These are phyloP conservation scores for Nitzschia putrida DNA, from an alignment of 108 stramenopile species.

Conservation along the genomic window DNA sequence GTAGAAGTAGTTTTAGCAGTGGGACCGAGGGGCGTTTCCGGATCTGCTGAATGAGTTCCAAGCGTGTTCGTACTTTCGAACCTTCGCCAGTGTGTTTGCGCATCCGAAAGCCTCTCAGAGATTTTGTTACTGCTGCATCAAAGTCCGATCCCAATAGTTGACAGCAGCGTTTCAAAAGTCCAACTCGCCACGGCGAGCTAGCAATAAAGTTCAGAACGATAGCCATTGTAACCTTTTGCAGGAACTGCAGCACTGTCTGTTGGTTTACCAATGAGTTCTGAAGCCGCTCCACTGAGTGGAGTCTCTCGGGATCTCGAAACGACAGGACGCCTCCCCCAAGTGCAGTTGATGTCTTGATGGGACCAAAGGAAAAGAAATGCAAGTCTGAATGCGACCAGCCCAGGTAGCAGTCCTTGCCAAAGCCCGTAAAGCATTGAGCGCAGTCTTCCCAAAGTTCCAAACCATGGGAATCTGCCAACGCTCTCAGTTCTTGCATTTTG, in stretches of 20 bases:
- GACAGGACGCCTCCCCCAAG: slow-evolving; percentile 75
- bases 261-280: slow-evolving; percentile 47
- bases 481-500: slow-evolving; percentile 45
- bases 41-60: slow-evolving; percentile 41
- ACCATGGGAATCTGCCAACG: slow-evolving; percentile 40
- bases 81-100: background rate
- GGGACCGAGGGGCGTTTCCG: slow-evolving; percentile 60
- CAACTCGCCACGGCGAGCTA: slow-evolving; percentile 44
- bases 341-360: slow-evolving; percentile 83
- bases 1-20: slow-evolving; percentile 55
- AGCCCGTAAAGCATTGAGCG: slow-evolving; percentile 80
- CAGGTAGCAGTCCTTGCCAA: slow-evolving; percentile 31
- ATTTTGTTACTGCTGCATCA: slow-evolving; percentile 51
- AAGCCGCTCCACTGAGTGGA: slow-evolving; percentile 55
- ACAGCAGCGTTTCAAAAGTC: slow-evolving; percentile 33
- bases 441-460: slow-evolving; percentile 82
- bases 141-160: slow-evolving; percentile 48
- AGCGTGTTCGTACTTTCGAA: background rate
- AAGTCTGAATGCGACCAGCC: slow-evolving; percentile 49
- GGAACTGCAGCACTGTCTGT: slow-evolving; percentile 55
- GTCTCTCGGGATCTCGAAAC: slow-evolving; percentile 16
- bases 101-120: slow-evolving; percentile 61
- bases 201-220: slow-evolving; percentile 53
- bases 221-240: slow-evolving; percentile 45
- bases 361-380: slow-evolving; percentile 82